Conservation (phyloP, 768 basidiomycete genomes). For the Suillus subluteus region DNA sequence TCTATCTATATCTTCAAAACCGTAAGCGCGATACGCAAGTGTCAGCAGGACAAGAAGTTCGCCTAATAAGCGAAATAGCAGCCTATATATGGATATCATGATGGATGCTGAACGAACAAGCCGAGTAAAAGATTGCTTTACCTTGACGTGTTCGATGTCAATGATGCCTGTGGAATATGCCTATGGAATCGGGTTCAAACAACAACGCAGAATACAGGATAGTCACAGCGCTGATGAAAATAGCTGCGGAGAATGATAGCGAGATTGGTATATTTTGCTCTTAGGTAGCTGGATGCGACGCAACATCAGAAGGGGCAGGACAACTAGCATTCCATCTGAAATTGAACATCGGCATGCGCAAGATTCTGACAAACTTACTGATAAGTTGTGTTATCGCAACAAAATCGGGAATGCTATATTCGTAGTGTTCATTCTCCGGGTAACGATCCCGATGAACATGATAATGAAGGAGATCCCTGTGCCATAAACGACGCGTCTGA, state of each 20-base stretch:
- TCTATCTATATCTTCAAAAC: constrained; percentile 2
- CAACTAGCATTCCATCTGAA: not conserved
- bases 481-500: constrained; percentile 12
- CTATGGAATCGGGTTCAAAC: constrained; percentile 15
- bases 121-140: not conserved
- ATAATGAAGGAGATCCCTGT: constrained; percentile 19
- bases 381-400: constrained; percentile 26
- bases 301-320: no score
- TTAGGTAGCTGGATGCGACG: constrained; percentile 10
- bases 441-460: constrained; percentile 11
- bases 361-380: constrained; percentile 19
- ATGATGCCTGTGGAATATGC: constrained; percentile 9
- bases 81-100: constrained; percentile 14
- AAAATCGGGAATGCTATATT: constrained; percentile 7
- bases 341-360: constrained; percentile 1
- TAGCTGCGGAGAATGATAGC: constrained; percentile 24
- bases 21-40: constrained; percentile 15
- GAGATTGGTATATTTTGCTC: constrained; percentile 22
- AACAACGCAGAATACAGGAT: constrained; percentile 17
- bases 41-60: constrained; percentile 25
- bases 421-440: not conserved
- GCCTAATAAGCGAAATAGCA: constrained; percentile 23
- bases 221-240: constrained; percentile 26
- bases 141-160: constrained; percentile 28
- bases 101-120: constrained; percentile 11